Evolutionary conservation across 345 rosid species (phyloP).

Genomic region (Bruguiera parviflora): DNA sequence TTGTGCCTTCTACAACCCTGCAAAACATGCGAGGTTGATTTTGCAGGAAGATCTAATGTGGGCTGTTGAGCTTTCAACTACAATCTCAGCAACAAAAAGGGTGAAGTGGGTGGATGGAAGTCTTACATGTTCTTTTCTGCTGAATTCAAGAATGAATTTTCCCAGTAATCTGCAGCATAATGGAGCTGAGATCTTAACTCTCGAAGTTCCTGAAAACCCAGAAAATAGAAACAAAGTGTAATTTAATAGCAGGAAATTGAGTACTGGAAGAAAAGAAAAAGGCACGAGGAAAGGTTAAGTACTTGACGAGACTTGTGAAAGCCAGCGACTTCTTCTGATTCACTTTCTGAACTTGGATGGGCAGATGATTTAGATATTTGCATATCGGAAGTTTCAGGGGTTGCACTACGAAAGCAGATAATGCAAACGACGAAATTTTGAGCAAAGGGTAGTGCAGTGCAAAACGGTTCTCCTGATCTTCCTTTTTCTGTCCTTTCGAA

Average conservation of each 20-base stretch:
- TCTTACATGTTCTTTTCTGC: constrained; percentile 45
- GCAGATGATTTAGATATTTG: constrained; percentile 19
- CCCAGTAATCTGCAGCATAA: constrained; percentile 60
- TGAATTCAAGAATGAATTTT: constrained; percentile 43
- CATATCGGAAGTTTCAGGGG: constrained; percentile 12
- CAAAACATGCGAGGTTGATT: constrained; percentile 1
- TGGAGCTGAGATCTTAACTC: constrained; percentile 70
- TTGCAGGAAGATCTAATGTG: too few relatives aligned
- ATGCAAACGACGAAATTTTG: neutral
- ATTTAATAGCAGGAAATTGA: neutral
- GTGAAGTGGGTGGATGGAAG: neutral
- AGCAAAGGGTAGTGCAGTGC: constrained; percentile 1
- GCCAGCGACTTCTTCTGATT: constrained; percentile 28
- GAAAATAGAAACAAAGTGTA: neutral
- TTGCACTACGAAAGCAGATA: too few relatives aligned
- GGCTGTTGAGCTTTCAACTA: too few relatives aligned
- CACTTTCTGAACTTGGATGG: constrained; percentile 21
- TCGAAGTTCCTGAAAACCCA: constrained; percentile 48
- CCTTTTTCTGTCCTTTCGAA: neutral
- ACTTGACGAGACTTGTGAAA: constrained; percentile 61
- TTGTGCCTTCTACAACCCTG: constrained; percentile 58
- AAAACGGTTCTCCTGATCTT: neutral
- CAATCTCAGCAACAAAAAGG: too few relatives aligned
- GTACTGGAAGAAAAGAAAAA: neutral
- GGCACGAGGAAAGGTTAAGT: neutral